Conservation (phyloP, 768 basidiomycete species). For the Trametes cingulata region DNA sequence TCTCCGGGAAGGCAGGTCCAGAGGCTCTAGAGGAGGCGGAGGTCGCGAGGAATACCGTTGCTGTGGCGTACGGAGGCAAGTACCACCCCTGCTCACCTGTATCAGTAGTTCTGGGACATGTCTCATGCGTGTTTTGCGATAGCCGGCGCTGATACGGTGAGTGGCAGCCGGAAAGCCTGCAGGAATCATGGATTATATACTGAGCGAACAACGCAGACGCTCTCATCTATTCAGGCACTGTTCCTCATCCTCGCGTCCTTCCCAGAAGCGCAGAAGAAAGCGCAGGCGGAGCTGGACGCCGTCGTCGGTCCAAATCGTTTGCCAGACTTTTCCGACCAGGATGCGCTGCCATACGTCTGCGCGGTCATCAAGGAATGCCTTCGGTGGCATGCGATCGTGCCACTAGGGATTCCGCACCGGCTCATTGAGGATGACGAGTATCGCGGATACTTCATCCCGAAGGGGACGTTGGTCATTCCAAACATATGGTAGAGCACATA, state of each 20-base stretch:
- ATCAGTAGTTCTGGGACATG: too few relatives aligned
- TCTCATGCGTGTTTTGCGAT: not conserved
- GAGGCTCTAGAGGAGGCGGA: not conserved
- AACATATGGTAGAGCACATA: conserved; percentile 25
- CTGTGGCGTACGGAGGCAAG: conserved; percentile 16
- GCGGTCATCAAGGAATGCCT: conserved; percentile 27
- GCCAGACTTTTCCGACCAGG: conserved; percentile 13
- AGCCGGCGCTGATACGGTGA: conserved; percentile 16
- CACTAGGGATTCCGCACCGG: conserved; percentile 18
- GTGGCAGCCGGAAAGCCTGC: not conserved
- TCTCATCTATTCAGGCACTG: conserved; percentile 24
- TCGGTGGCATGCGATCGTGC: conserved; percentile 23
- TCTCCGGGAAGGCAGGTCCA: not conserved
- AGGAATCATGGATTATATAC: not conserved
- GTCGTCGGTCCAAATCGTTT: conserved; percentile 20
- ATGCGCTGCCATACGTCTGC: conserved; percentile 24
- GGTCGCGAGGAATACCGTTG: not conserved
- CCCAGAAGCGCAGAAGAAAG: conserved; percentile 30
- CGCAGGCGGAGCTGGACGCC: conserved; percentile 31
- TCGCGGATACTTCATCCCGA: conserved; percentile 31
- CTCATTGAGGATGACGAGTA: conserved; percentile 30
- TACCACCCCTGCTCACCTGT: too few relatives aligned
- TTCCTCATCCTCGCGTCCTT: conserved; percentile 28
- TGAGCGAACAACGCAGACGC: conserved; percentile 18
- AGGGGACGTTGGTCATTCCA: conserved; percentile 26